These are phyloP conservation scores for Saccharomycopsis selenospora DNA, from an alignment of 805 yeast species.

Conservation along the genomic window DNA sequence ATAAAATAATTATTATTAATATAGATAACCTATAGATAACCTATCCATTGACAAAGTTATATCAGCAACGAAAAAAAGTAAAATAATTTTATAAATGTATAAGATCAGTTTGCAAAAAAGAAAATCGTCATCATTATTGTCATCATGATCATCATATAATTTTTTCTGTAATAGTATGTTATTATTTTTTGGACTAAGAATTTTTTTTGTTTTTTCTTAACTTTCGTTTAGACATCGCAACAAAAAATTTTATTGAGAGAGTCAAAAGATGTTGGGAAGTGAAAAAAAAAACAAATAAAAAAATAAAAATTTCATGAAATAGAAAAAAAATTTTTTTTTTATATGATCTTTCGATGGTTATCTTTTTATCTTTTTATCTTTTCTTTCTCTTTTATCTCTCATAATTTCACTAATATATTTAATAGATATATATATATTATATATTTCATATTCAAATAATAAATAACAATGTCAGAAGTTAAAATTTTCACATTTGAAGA, in stretches of 20 bases:
- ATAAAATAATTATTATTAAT: too few relatives aligned
- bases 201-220: neutral
- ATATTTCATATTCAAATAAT: neutral
- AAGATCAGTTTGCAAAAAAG: constrained; percentile 4
- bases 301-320: constrained; percentile 2
- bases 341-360: neutral
- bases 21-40: too few relatives aligned
- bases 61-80: neutral
- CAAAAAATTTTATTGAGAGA: constrained; percentile 1
- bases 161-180: neutral
- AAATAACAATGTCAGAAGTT: constrained; percentile 8
- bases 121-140: neutral
- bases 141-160: neutral
- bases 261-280: too few relatives aligned
- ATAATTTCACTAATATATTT: too few relatives aligned
- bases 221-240: constrained; percentile 1
- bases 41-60: too few relatives aligned
- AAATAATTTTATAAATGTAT: neutral
- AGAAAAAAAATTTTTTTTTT: neutral
- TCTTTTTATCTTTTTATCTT: neutral
- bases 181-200: neutral
- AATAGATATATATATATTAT: too few relatives aligned
- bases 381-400: too few relatives aligned
- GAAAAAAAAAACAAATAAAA: constrained; percentile 4
- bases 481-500: constrained; percentile 31